A percentile compares a stretch with the other conserved stretches of the same genome.
Conservation (phyloP, 148 eudicot genomes). For the Nepenthes gracilis region DNA sequence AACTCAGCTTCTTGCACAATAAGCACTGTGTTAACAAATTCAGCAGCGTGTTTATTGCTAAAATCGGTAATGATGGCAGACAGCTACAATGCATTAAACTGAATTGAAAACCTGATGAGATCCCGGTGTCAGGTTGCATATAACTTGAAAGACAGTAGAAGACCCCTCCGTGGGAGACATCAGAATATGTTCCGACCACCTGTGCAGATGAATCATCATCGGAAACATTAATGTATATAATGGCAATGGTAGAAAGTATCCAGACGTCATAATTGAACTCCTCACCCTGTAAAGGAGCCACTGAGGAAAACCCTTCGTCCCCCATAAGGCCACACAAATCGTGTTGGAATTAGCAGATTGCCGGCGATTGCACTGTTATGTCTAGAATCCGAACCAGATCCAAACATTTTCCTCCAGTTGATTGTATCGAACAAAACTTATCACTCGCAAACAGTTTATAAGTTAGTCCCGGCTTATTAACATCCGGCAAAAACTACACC, state of each 20-base stretch:
- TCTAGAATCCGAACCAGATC: slow-evolving; percentile 21
- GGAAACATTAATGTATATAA: background rate
- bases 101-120: slow-evolving; percentile 37
- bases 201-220: slow-evolving; percentile 8
- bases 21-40: too few species aligned
- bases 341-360: slow-evolving; percentile 15
- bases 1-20: too few species aligned
- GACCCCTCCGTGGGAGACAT: slow-evolving; percentile 70
- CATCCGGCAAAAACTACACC: background rate
- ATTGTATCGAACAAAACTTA: background rate
- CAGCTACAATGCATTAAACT: too few species aligned
- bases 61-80: too few species aligned
- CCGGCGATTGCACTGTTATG: slow-evolving; percentile 16
- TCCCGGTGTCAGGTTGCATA: slow-evolving; percentile 52
- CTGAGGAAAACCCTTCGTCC: slow-evolving; percentile 35
- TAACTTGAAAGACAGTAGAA: slow-evolving; percentile 55
- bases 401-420: slow-evolving; percentile 21
- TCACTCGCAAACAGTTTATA: background rate
- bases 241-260: background rate
- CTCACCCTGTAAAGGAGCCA: slow-evolving; percentile 39
- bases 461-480: background rate
- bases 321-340: slow-evolving; percentile 29
- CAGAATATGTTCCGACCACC: slow-evolving; percentile 49
- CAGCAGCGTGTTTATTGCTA: too few species aligned
- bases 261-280: background rate